Conservation (phyloP, 495 filamentous ascomycete species). For the Penicillium flavigenum region DNA sequence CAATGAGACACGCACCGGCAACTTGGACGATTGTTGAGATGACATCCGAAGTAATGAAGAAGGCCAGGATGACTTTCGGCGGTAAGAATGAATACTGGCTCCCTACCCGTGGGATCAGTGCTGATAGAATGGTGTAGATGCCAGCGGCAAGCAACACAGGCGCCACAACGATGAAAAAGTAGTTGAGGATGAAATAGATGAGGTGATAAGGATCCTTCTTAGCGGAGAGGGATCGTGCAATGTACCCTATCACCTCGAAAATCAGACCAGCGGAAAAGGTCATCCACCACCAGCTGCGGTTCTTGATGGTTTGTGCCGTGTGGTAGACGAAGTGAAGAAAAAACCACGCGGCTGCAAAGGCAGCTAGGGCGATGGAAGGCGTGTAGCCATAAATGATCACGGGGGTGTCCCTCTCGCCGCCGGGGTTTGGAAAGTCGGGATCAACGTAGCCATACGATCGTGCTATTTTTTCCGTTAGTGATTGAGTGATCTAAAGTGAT, state of each 20-base stretch:
- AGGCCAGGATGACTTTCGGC: conserved; percentile 14
- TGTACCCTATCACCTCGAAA: conserved; percentile 50
- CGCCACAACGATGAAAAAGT: conserved; percentile 59
- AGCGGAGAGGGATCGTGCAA: conserved; percentile 39
- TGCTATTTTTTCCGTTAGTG: neutral
- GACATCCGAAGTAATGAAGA: conserved; percentile 48
- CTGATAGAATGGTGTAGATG: conserved; percentile 51
- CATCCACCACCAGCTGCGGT: conserved; percentile 27
- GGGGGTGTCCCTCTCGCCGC: conserved; percentile 13
- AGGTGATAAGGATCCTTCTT: conserved; percentile 48
- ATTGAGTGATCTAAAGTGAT: neutral
- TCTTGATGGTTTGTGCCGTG: conserved; percentile 9
- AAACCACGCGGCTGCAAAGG: conserved; percentile 20
- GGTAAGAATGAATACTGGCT: conserved; percentile 28
- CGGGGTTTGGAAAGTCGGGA: conserved; percentile 14
- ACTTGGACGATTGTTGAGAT: conserved; percentile 53
- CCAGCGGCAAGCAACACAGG: conserved; percentile 56
- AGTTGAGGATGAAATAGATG: conserved; percentile 55
- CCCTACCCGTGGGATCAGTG: conserved; percentile 38
- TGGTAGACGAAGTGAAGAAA: conserved; percentile 16
- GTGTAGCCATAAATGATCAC: conserved; percentile 23
- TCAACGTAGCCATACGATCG: conserved; percentile 20
- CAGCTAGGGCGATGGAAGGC: conserved; percentile 17
- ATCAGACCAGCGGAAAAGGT: conserved; percentile 48
- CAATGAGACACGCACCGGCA: conserved; percentile 49